Evolutionary conservation across 768 basidiomycete species (phyloP).

Genomic region (Russula ochroleuca): DNA sequence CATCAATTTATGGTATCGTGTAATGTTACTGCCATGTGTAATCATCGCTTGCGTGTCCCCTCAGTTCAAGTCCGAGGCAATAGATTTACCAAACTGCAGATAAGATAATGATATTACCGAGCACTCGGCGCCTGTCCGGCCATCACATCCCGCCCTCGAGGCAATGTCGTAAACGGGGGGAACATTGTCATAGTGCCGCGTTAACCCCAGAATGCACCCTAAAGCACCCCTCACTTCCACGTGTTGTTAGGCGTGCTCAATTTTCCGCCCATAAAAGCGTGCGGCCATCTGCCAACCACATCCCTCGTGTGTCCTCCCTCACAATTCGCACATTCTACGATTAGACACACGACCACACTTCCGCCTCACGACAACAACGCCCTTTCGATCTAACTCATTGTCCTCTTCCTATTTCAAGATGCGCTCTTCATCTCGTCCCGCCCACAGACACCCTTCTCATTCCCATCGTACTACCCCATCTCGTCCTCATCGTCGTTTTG

Average conservation of each 20-base stretch:
- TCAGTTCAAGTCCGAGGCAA: not conserved
- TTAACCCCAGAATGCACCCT: not conserved
- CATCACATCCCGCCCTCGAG: not conserved
- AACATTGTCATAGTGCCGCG: not conserved
- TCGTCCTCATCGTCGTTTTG: conserved; percentile 14
- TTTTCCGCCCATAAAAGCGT: conserved; percentile 23
- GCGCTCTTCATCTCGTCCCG: conserved; percentile 27
- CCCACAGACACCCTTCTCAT: conserved; percentile 31
- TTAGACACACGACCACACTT: conserved; percentile 17
- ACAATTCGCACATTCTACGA: conserved; percentile 17
- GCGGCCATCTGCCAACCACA: conserved; percentile 19
- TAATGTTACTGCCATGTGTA: conserved; percentile 8
- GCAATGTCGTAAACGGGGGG: too few species aligned
- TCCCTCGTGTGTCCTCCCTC: conserved; percentile 25
- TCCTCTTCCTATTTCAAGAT: conserved; percentile 34
- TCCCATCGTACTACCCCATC: conserved; percentile 15
- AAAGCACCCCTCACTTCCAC: not conserved
- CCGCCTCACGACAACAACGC: conserved; percentile 34
- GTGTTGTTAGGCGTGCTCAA: conserved; percentile 17
- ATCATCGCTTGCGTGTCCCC: not conserved
- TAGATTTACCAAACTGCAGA: not conserved
- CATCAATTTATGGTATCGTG: conserved; percentile 5
- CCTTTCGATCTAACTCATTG: conserved; percentile 31
- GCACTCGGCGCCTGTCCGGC: not conserved
- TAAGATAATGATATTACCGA: not conserved